Conservation (phyloP, 257 asterid species). For the Przewalskia tangutica region DNA sequence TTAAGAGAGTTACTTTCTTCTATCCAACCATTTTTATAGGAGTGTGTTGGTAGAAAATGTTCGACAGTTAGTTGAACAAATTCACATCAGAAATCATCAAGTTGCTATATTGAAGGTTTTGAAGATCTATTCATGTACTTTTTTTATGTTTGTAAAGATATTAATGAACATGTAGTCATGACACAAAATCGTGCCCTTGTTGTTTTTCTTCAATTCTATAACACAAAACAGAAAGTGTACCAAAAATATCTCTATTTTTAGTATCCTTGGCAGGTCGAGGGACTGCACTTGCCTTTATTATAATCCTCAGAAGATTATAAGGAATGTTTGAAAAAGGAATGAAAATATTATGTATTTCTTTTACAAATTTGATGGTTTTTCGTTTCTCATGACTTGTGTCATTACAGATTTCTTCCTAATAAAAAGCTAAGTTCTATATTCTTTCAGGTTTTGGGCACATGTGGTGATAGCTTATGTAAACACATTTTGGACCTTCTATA, state of each 20-base stretch:
- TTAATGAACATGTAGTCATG: neutral
- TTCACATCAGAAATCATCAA: neutral
- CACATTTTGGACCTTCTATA: constrained; percentile 12
- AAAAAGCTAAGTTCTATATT: neutral
- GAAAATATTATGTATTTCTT: neutral
- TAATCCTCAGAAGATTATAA: neutral
- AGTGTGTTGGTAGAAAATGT: neutral
- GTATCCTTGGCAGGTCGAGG: neutral
- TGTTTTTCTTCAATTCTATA: neutral
- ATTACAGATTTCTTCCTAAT: neutral
- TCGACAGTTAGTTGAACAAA: neutral
- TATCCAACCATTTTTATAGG: neutral
- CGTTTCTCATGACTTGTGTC: neutral
- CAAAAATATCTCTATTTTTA: neutral
- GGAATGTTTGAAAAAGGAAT: neutral
- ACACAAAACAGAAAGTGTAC: neutral
- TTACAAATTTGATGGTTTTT: neutral
- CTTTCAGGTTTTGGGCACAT: constrained; percentile 73
- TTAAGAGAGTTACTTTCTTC: neutral
- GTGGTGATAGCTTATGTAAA: constrained; percentile 66
- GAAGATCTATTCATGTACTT: neutral
- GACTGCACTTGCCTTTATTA: neutral
- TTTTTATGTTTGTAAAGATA: neutral
- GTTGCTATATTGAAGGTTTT: neutral
- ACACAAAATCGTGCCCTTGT: neutral